A percentile compares a stretch with the other conserved stretches of the same genome.
These are phyloP conservation scores for Stentor coeruleus DNA, from an alignment of 73 alveolate species.

Conservation along the genomic window DNA sequence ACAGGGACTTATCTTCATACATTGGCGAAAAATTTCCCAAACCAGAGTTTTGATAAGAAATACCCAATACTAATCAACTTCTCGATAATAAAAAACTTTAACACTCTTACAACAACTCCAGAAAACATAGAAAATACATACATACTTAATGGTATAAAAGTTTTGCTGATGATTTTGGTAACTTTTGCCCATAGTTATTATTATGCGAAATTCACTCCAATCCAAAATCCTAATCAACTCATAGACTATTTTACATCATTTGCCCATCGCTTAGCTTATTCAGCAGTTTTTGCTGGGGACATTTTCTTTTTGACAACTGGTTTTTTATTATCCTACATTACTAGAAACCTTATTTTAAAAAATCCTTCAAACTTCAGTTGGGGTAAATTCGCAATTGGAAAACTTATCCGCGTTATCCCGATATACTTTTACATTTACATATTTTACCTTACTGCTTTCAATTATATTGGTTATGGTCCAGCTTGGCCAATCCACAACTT, in stretches of 20 bases:
- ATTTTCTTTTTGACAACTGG: conserved; percentile 48
- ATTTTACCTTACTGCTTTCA: no score
- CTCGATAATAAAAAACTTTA: conserved; percentile 27
- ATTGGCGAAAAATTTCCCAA: not conserved
- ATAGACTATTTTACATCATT: not conserved
- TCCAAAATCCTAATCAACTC: not conserved
- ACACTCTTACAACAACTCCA: not conserved
- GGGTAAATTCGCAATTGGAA: not conserved
- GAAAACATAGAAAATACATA: not conserved
- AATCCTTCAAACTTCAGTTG: not conserved
- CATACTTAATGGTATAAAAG: not conserved
- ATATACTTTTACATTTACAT: not conserved
- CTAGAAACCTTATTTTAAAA: not conserved
- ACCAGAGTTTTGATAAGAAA: not conserved
- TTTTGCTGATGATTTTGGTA: not conserved
- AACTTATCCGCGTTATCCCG: conserved; percentile 3
- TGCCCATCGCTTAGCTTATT: not conserved
- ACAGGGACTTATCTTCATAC: not conserved
- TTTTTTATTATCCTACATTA: conserved; percentile 23
- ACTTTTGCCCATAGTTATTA: not conserved
- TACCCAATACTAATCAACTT: conserved; percentile 14
- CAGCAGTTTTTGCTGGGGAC: conserved; percentile 25
- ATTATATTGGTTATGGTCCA: conserved; percentile 1
- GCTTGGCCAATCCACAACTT: not conserved
- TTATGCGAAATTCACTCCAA: not conserved